Evolutionary conservation across 169 alveolate genomes (phyloP).

Genomic region (Cyclospora cayetanensis): DNA sequence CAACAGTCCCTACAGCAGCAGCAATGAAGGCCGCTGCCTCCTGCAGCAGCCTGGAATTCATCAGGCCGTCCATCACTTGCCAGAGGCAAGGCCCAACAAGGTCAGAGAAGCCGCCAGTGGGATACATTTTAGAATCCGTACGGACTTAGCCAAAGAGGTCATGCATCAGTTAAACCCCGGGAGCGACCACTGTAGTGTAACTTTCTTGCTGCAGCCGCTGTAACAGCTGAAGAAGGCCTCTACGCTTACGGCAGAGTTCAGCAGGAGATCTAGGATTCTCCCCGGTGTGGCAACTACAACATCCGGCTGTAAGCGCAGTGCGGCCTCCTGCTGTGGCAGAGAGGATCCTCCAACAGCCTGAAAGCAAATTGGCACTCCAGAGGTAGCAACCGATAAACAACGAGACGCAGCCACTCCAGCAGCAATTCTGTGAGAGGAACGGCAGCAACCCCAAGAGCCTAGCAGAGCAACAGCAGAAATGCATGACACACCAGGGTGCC

Average conservation of each 20-base stretch:
- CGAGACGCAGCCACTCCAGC: neutral
- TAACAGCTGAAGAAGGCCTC: neutral
- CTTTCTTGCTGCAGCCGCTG: neutral
- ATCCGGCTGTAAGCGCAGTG: slow-evolving; percentile 93
- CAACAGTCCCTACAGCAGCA: neutral
- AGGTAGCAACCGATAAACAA: neutral
- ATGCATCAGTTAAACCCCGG: neutral
- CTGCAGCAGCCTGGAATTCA: no score
- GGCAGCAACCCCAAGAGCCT: neutral
- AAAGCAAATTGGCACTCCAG: neutral
- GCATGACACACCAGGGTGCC: slow-evolving; percentile 75
- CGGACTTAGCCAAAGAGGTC: neutral
- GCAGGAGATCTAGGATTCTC: slow-evolving; percentile 94
- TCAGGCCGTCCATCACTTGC: no score
- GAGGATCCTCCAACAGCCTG: slow-evolving; percentile 91
- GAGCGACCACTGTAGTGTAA: neutral
- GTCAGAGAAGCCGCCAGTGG: neutral
- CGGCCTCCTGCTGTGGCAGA: slow-evolving; percentile 85
- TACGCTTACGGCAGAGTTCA: slow-evolving; percentile 82
- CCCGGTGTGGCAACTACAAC: slow-evolving; percentile 98
- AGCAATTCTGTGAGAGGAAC: neutral
- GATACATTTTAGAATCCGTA: neutral
- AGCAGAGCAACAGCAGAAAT: neutral
- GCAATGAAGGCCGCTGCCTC: neutral
- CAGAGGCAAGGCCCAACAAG: no score